Conservation (phyloP, 768 basidiomycete genomes). For the Gautieria morchelliformis region DNA sequence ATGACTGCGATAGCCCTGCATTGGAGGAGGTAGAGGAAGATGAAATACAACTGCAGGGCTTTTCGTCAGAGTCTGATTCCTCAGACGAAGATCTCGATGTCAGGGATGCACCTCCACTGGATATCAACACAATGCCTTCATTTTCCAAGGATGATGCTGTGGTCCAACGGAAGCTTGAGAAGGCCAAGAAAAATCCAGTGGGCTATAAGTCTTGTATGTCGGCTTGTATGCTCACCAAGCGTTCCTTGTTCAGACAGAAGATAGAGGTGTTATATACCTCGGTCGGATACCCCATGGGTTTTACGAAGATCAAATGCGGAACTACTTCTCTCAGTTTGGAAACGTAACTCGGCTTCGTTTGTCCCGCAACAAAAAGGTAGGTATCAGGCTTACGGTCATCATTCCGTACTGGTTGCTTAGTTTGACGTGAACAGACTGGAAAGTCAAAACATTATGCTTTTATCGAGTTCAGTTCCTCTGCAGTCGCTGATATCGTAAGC, state of each 20-base stretch:
- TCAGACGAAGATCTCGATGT: slow-evolving; percentile 67
- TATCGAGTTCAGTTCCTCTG: slow-evolving; percentile 83
- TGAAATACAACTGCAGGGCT: slow-evolving; percentile 47
- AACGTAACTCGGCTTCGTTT: slow-evolving; percentile 78
- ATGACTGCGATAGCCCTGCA: neutral
- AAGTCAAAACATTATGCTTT: slow-evolving; percentile 96
- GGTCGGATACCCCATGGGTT: slow-evolving; percentile 95
- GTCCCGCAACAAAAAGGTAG: slow-evolving; percentile 88
- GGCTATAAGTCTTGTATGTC: slow-evolving; percentile 17
- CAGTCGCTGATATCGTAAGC: slow-evolving; percentile 89
- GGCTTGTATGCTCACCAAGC: neutral
- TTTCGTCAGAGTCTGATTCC: slow-evolving; percentile 62
- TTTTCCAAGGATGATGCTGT: slow-evolving; percentile 80
- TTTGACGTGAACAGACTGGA: slow-evolving; percentile 55
- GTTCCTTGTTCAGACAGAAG: slow-evolving; percentile 29
- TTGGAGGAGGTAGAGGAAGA: slow-evolving; percentile 17
- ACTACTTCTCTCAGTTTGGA: slow-evolving; percentile 94
- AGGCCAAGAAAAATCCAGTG: slow-evolving; percentile 56
- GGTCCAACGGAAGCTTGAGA: slow-evolving; percentile 50
- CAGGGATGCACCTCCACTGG: slow-evolving; percentile 45
- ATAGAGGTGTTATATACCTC: slow-evolving; percentile 80
- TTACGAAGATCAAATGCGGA: slow-evolving; percentile 88
- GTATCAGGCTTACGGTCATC: neutral
- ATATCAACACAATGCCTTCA: slow-evolving; percentile 70
- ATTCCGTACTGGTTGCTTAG: neutral